Base-by-base conservation (phyloP, 768 basidiomycete genomes). In the Leccinum disarticulatum region DNA sequence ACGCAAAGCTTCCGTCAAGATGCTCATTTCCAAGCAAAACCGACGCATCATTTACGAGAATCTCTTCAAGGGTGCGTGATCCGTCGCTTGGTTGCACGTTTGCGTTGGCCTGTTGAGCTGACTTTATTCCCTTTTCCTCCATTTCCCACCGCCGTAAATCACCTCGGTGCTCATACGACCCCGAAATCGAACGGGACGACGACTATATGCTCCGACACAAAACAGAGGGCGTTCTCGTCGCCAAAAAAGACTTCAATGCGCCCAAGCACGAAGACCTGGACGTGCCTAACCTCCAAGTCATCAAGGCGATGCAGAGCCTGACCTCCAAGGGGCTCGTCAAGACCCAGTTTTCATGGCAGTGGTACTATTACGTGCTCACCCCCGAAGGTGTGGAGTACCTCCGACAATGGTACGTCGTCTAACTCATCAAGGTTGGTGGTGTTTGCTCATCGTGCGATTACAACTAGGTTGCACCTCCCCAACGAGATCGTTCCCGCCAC, bases 301-400 rank as follows among this genome's bases (percentile, higher is more conserved):
- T 87, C 77, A 87, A 87, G 77, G 85, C 85, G 53, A 77, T 86
- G 72, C 86, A 87, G 68, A 86, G 85, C 76, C 76, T 87, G 66
- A 87, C 82, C 65, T 87, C 85, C 47, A 82, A 77, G 73, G 95
- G 96, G 58, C 87, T 81, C 77, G 94, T 98, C 81, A 98, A 98
- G 87, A 99, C 97, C 67, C 96, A 94, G 74, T 98, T 98, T 84
- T 94, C 91, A 52, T 99, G 97, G 97, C 95, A 98, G 73, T 97
- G 87, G 84, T 99, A 97, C 80, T 99, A 98, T 81, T 99, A 98
- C 80, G 84, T 87, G 71, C 83, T 99, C 72, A 99, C 95, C 68
- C 88, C 93, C 55, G 97, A 98, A 77, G 97, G 97, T 71, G 88
- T 98, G 64, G 94, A 96, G 68, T 96, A 91, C 80, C 90, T 98